Evolutionary conservation across 2,329 filamentous ascomycete genomes (phyloP).

Genomic region (Aureobasidium subglaciale): DNA sequence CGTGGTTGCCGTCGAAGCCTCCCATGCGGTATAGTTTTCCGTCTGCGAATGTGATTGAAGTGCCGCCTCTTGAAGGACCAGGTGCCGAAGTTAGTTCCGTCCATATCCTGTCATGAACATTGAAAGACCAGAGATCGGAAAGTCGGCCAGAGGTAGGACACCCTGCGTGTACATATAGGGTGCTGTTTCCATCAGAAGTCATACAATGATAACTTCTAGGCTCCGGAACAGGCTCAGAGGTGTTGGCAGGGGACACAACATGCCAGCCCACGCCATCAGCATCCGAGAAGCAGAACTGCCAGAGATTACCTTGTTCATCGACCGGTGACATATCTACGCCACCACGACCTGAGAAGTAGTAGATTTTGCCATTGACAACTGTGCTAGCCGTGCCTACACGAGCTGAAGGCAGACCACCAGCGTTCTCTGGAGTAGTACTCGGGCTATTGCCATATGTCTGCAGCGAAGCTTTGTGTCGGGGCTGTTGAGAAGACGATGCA

Average conservation of each 20-base stretch:
- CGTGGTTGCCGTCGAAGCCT: constrained; percentile 64
- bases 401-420: constrained; percentile 39
- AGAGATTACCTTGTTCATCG: constrained; percentile 67
- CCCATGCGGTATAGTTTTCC: constrained; percentile 70
- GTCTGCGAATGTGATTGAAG: constrained; percentile 57
- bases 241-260: constrained; percentile 49
- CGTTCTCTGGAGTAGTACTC: constrained; percentile 36
- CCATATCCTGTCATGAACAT: constrained; percentile 58
- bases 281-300: constrained; percentile 55
- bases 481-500: not conserved
- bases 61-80: constrained; percentile 57
- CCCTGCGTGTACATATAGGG: constrained; percentile 70
- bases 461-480: not conserved
- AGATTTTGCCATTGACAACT: constrained; percentile 62
- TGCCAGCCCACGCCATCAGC: constrained; percentile 59
- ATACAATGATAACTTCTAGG: constrained; percentile 67
- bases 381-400: constrained; percentile 68
- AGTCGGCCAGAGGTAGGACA: constrained; percentile 58
- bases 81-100: constrained; percentile 60
- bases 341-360: constrained; percentile 74
- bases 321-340: constrained; percentile 62
- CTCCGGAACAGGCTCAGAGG: constrained; percentile 46
- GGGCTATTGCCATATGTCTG: not conserved
- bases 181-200: constrained; percentile 59
- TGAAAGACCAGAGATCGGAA: constrained; percentile 72